Conservation (phyloP, 441 rosid genomes). For the Adansonia grandidieri region DNA sequence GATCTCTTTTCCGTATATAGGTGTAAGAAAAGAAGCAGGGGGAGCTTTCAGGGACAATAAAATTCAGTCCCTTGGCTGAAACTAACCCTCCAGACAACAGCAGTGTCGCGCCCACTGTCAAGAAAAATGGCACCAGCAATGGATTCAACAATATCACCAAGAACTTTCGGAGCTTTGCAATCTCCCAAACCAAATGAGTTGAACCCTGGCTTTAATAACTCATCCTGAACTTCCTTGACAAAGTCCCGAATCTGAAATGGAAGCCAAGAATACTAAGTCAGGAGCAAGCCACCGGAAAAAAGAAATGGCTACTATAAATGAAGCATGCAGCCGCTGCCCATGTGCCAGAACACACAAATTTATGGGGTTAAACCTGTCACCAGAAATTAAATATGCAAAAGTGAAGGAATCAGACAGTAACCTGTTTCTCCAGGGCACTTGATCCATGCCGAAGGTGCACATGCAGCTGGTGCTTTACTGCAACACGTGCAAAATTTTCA, state of each 20-base stretch:
- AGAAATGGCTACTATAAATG: neutral
- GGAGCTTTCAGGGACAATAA: neutral
- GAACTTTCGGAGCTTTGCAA: constrained; percentile 99
- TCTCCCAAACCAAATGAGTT: constrained; percentile 98
- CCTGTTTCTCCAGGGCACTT: constrained; percentile 93
- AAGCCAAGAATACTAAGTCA: constrained; percentile 25
- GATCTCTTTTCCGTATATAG: neutral
- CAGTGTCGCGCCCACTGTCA: constrained; percentile 78
- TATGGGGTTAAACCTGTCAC: neutral
- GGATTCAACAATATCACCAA: constrained; percentile 96
- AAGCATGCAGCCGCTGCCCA: neutral
- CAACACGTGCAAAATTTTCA: constrained; percentile 98
- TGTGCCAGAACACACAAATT: neutral
- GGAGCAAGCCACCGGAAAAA: neutral
- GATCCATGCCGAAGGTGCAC: constrained; percentile 95
- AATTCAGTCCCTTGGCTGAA: constrained; percentile 18
- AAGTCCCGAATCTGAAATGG: constrained; percentile 84
- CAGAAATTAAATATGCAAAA: neutral
- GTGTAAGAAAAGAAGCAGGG: neutral
- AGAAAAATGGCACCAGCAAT: constrained; percentile 98
- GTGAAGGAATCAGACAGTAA: constrained; percentile 28
- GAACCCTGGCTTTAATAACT: constrained; percentile 83
- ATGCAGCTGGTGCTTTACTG: constrained; percentile 94
- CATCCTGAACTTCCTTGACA: constrained; percentile 87
- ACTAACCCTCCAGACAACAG: constrained; percentile 88